Percentiles rank a stretch among this genome's conserved stretches.
Evolutionary conservation across 495 filamentous ascomycete genomes (phyloP).

Genomic region (Aspergillus coremiiformis): DNA sequence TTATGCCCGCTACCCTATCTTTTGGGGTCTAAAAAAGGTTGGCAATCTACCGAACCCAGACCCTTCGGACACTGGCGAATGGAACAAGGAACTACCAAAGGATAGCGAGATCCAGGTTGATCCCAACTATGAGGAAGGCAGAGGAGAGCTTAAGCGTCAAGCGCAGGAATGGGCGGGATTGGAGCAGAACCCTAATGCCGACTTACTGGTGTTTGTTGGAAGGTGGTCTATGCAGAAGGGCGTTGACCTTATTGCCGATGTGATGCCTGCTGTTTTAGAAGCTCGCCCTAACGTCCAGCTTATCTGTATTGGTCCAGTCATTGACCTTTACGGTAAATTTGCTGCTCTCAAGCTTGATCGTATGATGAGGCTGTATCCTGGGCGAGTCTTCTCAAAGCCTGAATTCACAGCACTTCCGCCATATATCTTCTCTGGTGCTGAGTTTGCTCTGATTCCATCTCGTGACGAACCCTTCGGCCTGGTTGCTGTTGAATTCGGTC

Average conservation of each 20-base stretch:
- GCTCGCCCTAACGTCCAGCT: constrained; percentile 59
- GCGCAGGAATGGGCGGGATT: constrained; percentile 74
- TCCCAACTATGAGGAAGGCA: constrained; percentile 46
- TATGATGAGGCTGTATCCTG: constrained; percentile 69
- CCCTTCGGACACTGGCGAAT: constrained; percentile 64
- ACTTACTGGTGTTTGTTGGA: constrained; percentile 72
- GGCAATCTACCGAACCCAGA: constrained; percentile 70
- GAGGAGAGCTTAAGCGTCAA: constrained; percentile 54
- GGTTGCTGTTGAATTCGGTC: constrained; percentile 75
- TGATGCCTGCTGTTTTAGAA: constrained; percentile 66
- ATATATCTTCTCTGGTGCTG: constrained; percentile 70
- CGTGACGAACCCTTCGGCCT: constrained; percentile 76
- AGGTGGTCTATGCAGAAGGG: constrained; percentile 77
- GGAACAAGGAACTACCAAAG: constrained; percentile 49
- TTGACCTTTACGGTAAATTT: constrained; percentile 74
- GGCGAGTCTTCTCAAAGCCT: constrained; percentile 68
- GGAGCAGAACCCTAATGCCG: constrained; percentile 56
- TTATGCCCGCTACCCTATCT: constrained; percentile 68
- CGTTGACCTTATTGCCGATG: constrained; percentile 69
- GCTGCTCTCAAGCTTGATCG: constrained; percentile 64
- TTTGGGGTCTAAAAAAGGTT: constrained; percentile 67
- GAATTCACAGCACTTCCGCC: constrained; percentile 69
- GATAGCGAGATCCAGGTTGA: constrained; percentile 51
- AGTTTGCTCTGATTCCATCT: constrained; percentile 72
- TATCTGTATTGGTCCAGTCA: constrained; percentile 64